These are phyloP conservation scores for Orbilia ellipsospora DNA, from an alignment of 2,329 filamentous ascomycete genomes.

Conservation along the genomic window DNA sequence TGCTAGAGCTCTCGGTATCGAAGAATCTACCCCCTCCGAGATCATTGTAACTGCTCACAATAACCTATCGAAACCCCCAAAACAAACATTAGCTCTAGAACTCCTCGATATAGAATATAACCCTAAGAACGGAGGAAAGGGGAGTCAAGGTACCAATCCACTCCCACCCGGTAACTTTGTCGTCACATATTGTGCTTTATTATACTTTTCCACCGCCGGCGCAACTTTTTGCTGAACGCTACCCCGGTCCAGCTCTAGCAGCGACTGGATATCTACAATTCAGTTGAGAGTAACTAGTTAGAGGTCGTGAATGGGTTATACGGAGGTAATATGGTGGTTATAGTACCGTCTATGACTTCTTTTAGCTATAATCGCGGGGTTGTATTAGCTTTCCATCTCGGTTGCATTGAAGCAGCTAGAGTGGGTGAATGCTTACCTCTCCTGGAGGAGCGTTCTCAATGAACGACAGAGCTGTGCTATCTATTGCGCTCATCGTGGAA, in stretches of 20 bases:
- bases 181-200: conserved; percentile 90
- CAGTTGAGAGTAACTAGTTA: neutral
- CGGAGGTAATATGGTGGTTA: neutral
- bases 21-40: conserved; percentile 86
- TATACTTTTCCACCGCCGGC: conserved; percentile 92
- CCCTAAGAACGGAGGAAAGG: neutral
- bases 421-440: conserved; percentile 74
- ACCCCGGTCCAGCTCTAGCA: conserved; percentile 78
- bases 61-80: conserved; percentile 65
- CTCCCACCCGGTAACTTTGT: conserved; percentile 89
- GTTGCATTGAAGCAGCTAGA: neutral
- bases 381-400: neutral
- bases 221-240: conserved; percentile 76
- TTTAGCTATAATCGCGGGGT: conserved; percentile 70
- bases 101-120: neutral
- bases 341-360: conserved; percentile 85
- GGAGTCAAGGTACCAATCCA: conserved; percentile 71
- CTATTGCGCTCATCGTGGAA: conserved; percentile 57
- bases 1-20: conserved; percentile 86
- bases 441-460: conserved; percentile 94
- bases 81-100: conserved; percentile 13
- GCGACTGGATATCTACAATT: conserved; percentile 82
- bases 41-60: conserved; percentile 87
- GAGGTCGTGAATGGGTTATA: no score
- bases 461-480: conserved; percentile 78